Evolutionary conservation across 352 stramenopile genomes (phyloP).

Genomic region (Globisporangium nodosum): DNA sequence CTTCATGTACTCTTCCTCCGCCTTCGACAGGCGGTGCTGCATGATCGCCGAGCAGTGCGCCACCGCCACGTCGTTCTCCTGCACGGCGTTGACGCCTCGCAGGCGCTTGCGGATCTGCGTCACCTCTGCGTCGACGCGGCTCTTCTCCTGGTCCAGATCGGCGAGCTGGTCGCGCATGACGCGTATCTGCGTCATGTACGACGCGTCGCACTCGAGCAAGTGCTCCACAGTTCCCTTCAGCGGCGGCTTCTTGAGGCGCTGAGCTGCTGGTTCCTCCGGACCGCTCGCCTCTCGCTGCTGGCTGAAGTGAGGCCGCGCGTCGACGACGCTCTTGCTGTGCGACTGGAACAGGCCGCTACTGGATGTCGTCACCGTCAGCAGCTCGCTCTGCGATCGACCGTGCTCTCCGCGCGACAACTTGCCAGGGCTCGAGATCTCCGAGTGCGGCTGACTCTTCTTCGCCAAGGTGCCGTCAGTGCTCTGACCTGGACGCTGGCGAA

Average conservation of each 20-base stretch:
- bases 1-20: constrained; percentile 79
- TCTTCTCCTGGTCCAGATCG: constrained; percentile 39
- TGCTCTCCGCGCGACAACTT: background rate
- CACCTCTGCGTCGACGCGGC: constrained; percentile 40
- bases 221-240: constrained; percentile 54
- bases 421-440: background rate
- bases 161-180: constrained; percentile 52
- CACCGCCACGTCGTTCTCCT: constrained; percentile 70
- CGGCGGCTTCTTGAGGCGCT: constrained; percentile 13
- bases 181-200: constrained; percentile 57
- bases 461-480: background rate
- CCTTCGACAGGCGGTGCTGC: constrained; percentile 66
- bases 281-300: background rate
- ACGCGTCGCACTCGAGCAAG: constrained; percentile 57
- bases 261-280: background rate
- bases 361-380: background rate
- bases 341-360: background rate
- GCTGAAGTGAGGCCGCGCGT: background rate
- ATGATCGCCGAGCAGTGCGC: constrained; percentile 71
- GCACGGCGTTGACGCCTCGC: constrained; percentile 64
- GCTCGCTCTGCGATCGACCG: background rate
- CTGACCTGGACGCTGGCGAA: background rate
- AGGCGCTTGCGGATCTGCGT: constrained; percentile 40
- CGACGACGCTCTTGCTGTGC: constrained; percentile 7
- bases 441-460: background rate